phyloP scores from a whole-genome alignment of 805 yeast genomes.

The Limtongozyma cylindracea region DNA sequence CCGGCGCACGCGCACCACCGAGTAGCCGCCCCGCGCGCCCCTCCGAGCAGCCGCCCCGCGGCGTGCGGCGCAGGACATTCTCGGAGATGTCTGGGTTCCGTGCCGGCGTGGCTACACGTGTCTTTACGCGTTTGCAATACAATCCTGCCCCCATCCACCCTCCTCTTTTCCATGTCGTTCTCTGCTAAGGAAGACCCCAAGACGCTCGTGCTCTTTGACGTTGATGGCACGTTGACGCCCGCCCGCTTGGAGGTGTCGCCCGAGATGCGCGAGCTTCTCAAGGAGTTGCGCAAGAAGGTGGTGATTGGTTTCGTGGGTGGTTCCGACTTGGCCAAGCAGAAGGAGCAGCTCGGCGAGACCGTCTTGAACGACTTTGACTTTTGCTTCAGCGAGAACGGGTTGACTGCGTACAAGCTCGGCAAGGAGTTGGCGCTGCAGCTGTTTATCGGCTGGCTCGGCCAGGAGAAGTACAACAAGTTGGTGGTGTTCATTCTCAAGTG shows the following conservation, averaged over 20 bases:
- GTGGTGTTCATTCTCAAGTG: slow-evolving; percentile 69
- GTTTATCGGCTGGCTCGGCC: slow-evolving; percentile 89
- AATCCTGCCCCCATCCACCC: not conserved
- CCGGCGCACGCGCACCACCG: slow-evolving; percentile 16
- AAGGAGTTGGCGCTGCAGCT: slow-evolving; percentile 77
- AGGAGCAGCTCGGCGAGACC: slow-evolving; percentile 78
- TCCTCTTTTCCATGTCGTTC: slow-evolving; percentile 19
- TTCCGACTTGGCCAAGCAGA: slow-evolving; percentile 79
- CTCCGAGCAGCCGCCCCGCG: not conserved
- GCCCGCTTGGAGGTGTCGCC: slow-evolving; percentile 64
- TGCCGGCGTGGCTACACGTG: not conserved
- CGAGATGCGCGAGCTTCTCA: slow-evolving; percentile 52
- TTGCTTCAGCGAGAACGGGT: slow-evolving; percentile 93
- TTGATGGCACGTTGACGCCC: slow-evolving; percentile 95
- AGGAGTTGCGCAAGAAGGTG: slow-evolving; percentile 66
- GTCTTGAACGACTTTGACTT: slow-evolving; percentile 69
- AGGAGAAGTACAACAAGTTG: slow-evolving; percentile 76
- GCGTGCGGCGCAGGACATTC: not conserved
- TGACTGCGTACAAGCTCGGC: slow-evolving; percentile 90
- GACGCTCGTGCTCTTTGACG: slow-evolving; percentile 83
- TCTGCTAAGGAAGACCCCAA: slow-evolving; percentile 62
- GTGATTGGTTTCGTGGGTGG: slow-evolving; percentile 98
- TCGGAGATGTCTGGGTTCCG: too few species aligned
- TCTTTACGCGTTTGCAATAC: not conserved
- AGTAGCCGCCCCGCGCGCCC: not conserved